phyloP scores from a whole-genome alignment of 768 basidiomycete species.

The Cyclocybe cylindracea region DNA sequence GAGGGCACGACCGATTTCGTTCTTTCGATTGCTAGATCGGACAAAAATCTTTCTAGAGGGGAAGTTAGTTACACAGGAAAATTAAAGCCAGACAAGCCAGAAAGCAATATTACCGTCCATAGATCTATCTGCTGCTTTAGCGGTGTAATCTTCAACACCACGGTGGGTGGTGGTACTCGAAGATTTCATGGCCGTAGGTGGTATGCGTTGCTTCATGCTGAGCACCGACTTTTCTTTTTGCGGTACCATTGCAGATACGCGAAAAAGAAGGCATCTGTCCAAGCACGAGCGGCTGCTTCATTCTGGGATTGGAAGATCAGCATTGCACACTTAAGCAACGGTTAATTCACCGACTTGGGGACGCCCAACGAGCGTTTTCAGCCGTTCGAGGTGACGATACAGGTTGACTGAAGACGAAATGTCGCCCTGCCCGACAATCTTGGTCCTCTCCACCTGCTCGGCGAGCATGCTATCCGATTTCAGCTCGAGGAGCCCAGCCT shows the following conservation, averaged over 20 bases:
- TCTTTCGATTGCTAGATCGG: too few species aligned
- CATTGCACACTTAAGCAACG: not conserved
- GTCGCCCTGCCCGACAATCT: conserved; percentile 4
- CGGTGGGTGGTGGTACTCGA: not conserved
- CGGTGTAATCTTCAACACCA: conserved; percentile 8
- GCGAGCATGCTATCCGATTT: too few species aligned
- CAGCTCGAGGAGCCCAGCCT: too few species aligned
- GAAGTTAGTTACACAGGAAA: too few species aligned
- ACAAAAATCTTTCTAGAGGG: too few species aligned
- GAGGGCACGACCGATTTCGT: too few species aligned
- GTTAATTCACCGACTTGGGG: conserved; percentile 6
- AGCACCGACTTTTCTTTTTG: conserved; percentile 13
- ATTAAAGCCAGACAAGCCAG: too few species aligned
- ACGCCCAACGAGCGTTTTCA: conserved; percentile 7
- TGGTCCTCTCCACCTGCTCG: not conserved
- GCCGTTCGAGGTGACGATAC: conserved; percentile 13
- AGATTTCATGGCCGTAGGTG: conserved; percentile 7
- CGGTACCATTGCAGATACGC: conserved; percentile 24
- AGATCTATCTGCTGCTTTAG: not conserved
- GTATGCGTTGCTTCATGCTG: conserved; percentile 17
- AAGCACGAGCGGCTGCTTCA: conserved; percentile 20
- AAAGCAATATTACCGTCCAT: too few species aligned
- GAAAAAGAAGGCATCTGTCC: conserved; percentile 20
- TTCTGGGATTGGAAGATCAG: conserved; percentile 13
- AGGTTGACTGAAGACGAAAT: conserved; percentile 16